These are phyloP conservation scores for Mimosa pudica DNA, from an alignment of 306 rosid species.

Conservation along the genomic window DNA sequence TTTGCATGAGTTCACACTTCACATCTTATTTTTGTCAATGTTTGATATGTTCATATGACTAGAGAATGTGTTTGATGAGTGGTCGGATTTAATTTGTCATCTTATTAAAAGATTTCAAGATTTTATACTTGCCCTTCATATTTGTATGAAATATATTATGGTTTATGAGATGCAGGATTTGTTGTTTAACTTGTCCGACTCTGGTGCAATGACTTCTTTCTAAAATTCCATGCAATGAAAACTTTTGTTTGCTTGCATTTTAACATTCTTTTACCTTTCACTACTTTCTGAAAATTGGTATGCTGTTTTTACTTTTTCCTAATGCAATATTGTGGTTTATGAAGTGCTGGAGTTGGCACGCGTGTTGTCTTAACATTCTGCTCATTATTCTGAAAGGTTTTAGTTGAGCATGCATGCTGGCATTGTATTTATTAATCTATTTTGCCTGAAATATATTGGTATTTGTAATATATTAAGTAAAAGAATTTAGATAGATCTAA, in stretches of 20 bases:
- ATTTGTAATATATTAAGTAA: neutral
- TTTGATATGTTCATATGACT: constrained; percentile 21
- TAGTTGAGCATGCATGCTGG: constrained; percentile 9
- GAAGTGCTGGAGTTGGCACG: neutral
- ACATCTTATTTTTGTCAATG: constrained; percentile 17
- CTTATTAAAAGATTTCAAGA: constrained; percentile 28
- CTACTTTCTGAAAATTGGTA: neutral
- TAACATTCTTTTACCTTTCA: constrained; percentile 16
- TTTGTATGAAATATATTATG: constrained; percentile 1
- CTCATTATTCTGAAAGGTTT: constrained; percentile 24
- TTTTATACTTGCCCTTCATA: constrained; percentile 19
- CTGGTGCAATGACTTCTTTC: constrained; percentile 26
- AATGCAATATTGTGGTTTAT: neutral
- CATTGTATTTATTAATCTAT: constrained; percentile 7
- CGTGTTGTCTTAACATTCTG: neutral
- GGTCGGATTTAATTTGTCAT: constrained; percentile 23
- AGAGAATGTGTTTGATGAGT: constrained; percentile 23
- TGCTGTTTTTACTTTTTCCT: neutral
- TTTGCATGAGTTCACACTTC: neutral
- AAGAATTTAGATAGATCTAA: neutral
- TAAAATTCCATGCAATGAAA: constrained; percentile 23
- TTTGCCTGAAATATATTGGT: neutral
- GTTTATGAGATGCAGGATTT: neutral
- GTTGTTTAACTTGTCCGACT: constrained; percentile 10
- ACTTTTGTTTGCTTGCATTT: constrained; percentile 17